Conservation (phyloP, 192 early-diverging fungal genomes). For the Mortierella alpina region DNA sequence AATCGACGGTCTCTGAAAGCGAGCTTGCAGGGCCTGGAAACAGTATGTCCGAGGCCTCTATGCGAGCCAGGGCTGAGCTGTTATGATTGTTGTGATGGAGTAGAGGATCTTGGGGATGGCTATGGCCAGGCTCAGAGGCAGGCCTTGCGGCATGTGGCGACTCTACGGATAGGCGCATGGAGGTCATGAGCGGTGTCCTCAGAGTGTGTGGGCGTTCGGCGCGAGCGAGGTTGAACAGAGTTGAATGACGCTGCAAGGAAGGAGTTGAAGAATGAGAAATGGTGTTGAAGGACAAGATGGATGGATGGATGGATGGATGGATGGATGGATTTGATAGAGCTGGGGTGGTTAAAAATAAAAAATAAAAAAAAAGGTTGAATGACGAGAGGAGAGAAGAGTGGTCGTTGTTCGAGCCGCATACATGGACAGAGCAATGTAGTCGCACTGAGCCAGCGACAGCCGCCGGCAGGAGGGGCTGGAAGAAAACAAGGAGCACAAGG, state of each 20-base stretch:
- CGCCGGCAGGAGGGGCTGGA: no score
- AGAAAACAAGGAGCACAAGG: background rate
- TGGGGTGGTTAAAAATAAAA: background rate
- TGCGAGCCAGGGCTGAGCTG: background rate
- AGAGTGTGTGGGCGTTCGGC: no score
- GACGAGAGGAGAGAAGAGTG: background rate
- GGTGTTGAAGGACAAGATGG: background rate
- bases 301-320: slow-evolving; percentile 1
- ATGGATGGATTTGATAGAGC: background rate
- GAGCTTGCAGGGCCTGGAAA: background rate
- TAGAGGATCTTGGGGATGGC: no score
- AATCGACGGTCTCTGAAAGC: slow-evolving; percentile 5
- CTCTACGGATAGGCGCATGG: no score
- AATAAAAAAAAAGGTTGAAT: background rate
- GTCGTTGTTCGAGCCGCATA: no score
- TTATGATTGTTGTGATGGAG: background rate
- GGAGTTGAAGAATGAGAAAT: background rate
- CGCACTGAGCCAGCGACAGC: no score
- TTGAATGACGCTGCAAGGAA: background rate
- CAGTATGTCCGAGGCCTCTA: background rate
- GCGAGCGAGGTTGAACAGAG: background rate
- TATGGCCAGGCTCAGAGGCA: background rate
- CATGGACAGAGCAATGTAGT: no score
- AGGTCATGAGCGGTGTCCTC: no score
- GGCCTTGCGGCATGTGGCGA: no score